phyloP scores from a whole-genome alignment of 108 stramenopile genomes.

The Skeletonema tropicum region DNA sequence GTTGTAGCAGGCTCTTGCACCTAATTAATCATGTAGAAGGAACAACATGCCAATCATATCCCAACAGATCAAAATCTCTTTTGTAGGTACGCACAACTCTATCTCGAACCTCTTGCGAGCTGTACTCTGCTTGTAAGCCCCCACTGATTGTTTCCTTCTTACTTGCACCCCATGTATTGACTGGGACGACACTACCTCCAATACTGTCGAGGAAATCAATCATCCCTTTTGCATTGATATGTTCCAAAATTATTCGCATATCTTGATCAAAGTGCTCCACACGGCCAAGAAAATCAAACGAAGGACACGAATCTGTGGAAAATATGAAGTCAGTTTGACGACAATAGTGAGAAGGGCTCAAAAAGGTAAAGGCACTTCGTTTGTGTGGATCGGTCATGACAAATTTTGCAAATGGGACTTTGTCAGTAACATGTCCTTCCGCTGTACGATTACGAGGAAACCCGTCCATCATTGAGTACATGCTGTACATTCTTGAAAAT shows the following conservation, averaged over 20 bases:
- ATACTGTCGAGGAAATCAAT: slow-evolving; percentile 19
- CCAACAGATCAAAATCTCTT: slow-evolving; percentile 38
- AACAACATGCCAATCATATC: slow-evolving; percentile 5
- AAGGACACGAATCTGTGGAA: slow-evolving; percentile 15
- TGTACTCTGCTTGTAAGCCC: slow-evolving; percentile 27
- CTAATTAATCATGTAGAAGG: too few relatives aligned
- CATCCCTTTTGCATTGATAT: slow-evolving; percentile 36
- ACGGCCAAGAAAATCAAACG: slow-evolving; percentile 48
- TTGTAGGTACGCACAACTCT: slow-evolving; percentile 27
- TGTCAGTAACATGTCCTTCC: slow-evolving; percentile 17
- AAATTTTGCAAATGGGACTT: slow-evolving; percentile 45
- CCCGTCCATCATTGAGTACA: slow-evolving; percentile 48
- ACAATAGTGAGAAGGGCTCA: not conserved
- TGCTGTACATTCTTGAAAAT: slow-evolving; percentile 43
- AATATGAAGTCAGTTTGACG: not conserved
- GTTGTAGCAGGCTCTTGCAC: too few relatives aligned
- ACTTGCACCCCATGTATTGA: slow-evolving; percentile 36
- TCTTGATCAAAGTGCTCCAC: slow-evolving; percentile 44
- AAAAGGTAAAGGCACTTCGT: slow-evolving; percentile 21
- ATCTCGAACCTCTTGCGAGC: slow-evolving; percentile 12
- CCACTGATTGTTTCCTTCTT: slow-evolving; percentile 33
- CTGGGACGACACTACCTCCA: slow-evolving; percentile 27
- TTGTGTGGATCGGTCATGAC: slow-evolving; percentile 17
- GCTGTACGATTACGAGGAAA: slow-evolving; percentile 6
- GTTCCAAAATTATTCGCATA: slow-evolving; percentile 33